These are phyloP conservation scores for Lentinula boryana DNA, from an alignment of 768 basidiomycete genomes.

Conservation along the genomic window DNA sequence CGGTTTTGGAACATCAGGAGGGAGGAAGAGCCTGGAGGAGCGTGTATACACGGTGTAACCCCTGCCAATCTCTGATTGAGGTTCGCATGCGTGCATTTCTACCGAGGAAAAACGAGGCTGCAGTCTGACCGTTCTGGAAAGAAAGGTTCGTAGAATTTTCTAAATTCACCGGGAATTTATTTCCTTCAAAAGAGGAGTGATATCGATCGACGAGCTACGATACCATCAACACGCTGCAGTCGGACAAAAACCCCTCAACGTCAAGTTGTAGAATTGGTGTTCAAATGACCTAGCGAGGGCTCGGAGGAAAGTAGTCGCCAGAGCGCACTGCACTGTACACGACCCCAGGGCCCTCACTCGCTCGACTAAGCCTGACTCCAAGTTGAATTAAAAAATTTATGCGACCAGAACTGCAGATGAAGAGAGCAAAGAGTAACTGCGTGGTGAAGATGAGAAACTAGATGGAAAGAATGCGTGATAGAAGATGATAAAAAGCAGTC, in stretches of 20 bases:
- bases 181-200: background rate
- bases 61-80: background rate
- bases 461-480: background rate
- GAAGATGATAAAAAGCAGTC: background rate
- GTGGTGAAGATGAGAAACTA: background rate
- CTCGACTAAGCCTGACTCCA: background rate
- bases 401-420: constrained; percentile 5
- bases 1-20: no score
- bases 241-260: background rate
- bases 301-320: background rate
- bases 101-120: constrained; percentile 1
- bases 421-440: background rate
- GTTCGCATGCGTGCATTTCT: background rate
- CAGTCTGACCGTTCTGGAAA: background rate
- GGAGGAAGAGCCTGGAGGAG: background rate
- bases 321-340: constrained; percentile 5
- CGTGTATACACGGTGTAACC: background rate
- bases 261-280: constrained; percentile 3
- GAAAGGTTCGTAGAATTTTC: background rate
- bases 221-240: constrained; percentile 5
- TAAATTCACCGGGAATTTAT: constrained; percentile 8
- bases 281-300: background rate
- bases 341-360: background rate
- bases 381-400: background rate
- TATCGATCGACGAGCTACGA: constrained; percentile 6